Evolutionary conservation across 2,329 filamentous ascomycete species (phyloP), one percentile per base, ranked within the genome.

Genomic region (Nakataea oryzae): DNA sequence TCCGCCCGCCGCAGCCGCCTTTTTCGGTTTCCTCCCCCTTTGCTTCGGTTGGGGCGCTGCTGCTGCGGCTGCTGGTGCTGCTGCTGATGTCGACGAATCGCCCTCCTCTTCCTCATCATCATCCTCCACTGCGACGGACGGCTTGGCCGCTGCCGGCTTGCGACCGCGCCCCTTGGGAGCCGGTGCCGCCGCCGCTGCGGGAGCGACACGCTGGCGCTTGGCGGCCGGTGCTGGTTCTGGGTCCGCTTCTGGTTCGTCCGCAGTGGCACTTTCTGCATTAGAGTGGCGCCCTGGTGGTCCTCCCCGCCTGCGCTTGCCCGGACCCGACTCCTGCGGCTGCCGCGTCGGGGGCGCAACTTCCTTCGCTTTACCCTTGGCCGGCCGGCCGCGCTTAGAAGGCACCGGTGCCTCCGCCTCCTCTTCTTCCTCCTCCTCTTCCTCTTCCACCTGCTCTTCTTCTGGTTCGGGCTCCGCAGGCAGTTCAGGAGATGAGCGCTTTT

Each of bases 1-100:
- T 47, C 58, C 41, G 21, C 29, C 58, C 1, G 34, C 58, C 7
- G 41, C 47, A n/a, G 41, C 28, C 26, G 26, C 26, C 41, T 59
- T 59, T 9, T 30, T 30, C 13, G 58, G 26, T 54, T 27, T 41
- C 26, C 58, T 41, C 55, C 71, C 70, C 1, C 69, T 69, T 57
- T 74, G 74, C 61, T 69, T 68, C 57, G 63, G 63, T 12, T 50
- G 41, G 3, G 41, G 7, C 21, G 3, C 41, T 54, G 7, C 34
- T 24, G 56, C 34, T 71, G 70, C 76, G 75, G 58, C 70, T 71
- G 27, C 76, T 71, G 62, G 78, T 79, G 13, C 76, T 78, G 13
- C 75, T 76, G 61, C 76, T 77, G 26, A 82, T 68, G 63, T 81
- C 74, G 64, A 62, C n/a, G 32, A 29, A 56, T 55, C 61, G 32